phyloP scores from a whole-genome alignment of 768 basidiomycete species.

The Termitomyces sp. region DNA sequence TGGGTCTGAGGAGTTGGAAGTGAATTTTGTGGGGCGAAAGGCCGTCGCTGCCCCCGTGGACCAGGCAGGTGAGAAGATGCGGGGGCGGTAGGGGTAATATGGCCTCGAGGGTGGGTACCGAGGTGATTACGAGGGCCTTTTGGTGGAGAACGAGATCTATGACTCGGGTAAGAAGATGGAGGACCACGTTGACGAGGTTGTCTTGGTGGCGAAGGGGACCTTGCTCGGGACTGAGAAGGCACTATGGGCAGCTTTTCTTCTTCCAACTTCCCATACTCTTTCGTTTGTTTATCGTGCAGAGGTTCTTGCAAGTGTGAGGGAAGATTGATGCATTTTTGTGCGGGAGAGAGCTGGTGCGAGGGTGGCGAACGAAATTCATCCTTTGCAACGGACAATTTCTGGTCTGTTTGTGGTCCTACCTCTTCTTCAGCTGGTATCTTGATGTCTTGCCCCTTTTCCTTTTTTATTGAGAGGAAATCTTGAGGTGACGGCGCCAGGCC shows the following conservation, averaged over 20 bases:
- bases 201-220: conserved; percentile 24
- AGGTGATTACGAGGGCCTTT: conserved; percentile 32
- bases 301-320: neutral
- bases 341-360: neutral
- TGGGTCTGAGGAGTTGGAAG: conserved; percentile 6
- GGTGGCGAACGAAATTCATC: neutral
- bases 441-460: neutral
- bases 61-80: conserved; percentile 18
- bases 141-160: conserved; percentile 34
- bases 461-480: neutral
- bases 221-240: conserved; percentile 8
- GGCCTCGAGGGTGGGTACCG: conserved; percentile 16
- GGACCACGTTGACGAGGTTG: conserved; percentile 20
- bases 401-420: neutral
- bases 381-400: neutral
- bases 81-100: conserved; percentile 17
- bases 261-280: neutral
- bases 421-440: neutral
- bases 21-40: conserved; percentile 8
- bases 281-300: neutral
- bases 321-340: neutral
- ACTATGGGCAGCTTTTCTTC: neutral
- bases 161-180: conserved; percentile 18
- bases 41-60: conserved; percentile 19
- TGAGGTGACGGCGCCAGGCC: neutral